A percentile compares a stretch with the other conserved stretches of the same genome.
Evolutionary conservation across 805 yeast genomes (phyloP).

Genomic region (Kuraishia capsulata): DNA sequence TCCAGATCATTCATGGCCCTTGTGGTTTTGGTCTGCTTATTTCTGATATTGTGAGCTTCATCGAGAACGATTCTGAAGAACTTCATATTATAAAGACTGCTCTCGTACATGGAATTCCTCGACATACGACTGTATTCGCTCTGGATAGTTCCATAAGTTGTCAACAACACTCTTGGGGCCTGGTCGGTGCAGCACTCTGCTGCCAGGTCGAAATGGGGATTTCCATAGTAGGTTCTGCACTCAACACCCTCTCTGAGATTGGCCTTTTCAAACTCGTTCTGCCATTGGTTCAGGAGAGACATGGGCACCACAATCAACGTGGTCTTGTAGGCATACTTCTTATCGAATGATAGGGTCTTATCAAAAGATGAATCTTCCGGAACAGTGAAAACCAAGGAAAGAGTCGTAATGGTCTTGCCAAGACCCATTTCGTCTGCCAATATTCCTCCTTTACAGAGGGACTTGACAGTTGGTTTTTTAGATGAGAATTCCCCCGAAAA

Average conservation of each 20-base stretch:
- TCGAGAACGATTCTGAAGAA: slow-evolving; percentile 65
- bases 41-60: slow-evolving; percentile 58
- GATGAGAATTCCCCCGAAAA: slow-evolving; percentile 73
- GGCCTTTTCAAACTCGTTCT: slow-evolving; percentile 60
- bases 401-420: slow-evolving; percentile 83
- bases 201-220: slow-evolving; percentile 42
- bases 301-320: slow-evolving; percentile 83
- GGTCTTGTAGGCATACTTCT: slow-evolving; percentile 53
- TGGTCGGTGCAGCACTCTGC: slow-evolving; percentile 30
- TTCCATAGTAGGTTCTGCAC: slow-evolving; percentile 72
- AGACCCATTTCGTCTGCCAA: slow-evolving; percentile 96
- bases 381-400: slow-evolving; percentile 61
- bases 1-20: slow-evolving; percentile 33
- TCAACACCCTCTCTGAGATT: slow-evolving; percentile 30
- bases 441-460: slow-evolving; percentile 70
- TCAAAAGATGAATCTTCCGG: slow-evolving; percentile 37
- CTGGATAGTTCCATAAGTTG: slow-evolving; percentile 83
- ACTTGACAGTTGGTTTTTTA: slow-evolving; percentile 54
- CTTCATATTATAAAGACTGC: slow-evolving; percentile 62
- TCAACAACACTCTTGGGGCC: slow-evolving; percentile 64
- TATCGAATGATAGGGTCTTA: not conserved
- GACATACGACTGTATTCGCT: slow-evolving; percentile 55
- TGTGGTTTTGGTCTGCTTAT: slow-evolving; percentile 34
- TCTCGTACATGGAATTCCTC: slow-evolving; percentile 15
- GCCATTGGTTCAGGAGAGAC: slow-evolving; percentile 91